Evolutionary conservation across 257 asterid genomes (phyloP), one percentile per base, ranked within the genome.

Genomic region (Nicotiana obtusifolia): DNA sequence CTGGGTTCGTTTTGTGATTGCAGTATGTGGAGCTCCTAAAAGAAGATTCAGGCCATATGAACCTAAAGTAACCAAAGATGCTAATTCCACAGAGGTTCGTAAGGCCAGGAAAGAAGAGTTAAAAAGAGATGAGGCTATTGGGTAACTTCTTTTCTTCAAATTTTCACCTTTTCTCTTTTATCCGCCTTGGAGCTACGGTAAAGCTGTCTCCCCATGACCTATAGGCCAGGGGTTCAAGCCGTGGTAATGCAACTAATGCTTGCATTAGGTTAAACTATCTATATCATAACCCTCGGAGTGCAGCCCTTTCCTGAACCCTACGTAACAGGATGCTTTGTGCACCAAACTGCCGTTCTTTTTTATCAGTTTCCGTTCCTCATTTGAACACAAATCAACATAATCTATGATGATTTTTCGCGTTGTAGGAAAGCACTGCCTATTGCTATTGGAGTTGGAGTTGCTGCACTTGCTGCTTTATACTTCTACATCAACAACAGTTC

Each of bases 11-110:
- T 26, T 19, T 47, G 53, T 44, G 62, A 73, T 41, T 87, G 87
- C 90, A 95, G 98, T 95, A 37, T 95, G 99, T 84, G 97, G 98
- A 82, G 99, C 99, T 66, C 99, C 99, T 3, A 95, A 95, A 35
- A 86, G 98, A 86, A 91, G 99, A 87, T 95, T 95, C 84, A 91
- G 87, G 88, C 2, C 88, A 64, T 94, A 94, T 81, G 86, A 83
- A 56, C 94, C 98, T 5, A 78, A 90, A 49, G 97, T 95, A 80
- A 64, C 82, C n/a, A 95, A 92, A 86, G 85, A 93, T 83, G 97
- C 89, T 30, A 95, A 95, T 79, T 83, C 73, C 71, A n/a, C 77
- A 5, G 88, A 85, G 0, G 97, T 89, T 49, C 83, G 99, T 33
- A 95, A 95, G 88, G 94, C 98, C 84, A 88, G 99, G 84, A 95